Base-by-base conservation (phyloP, 2,329 filamentous ascomycete species). In the Fusarium siculi region DNA sequence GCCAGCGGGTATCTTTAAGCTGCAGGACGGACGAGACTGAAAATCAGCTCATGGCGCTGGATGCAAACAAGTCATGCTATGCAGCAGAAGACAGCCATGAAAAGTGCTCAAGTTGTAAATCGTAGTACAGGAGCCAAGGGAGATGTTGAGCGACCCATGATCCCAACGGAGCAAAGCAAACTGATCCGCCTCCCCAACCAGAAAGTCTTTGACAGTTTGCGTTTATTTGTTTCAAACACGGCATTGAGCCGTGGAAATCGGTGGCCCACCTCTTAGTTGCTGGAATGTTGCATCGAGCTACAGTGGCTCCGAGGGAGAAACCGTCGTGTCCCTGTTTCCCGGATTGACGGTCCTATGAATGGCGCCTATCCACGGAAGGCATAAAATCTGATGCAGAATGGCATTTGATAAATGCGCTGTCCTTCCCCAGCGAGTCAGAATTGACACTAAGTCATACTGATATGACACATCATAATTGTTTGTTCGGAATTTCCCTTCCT, bases 31-130 rank as follows among this genome's bases (percentile, higher is more conserved):
- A 62, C 49, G 63, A 75, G 74, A 71, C 70, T 74, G 55, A 61
- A 46, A 72, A 75, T 77, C 73, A 76, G 71, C 66, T 64, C 74
- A 78, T 78, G 66, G 74, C 68, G 72, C 55, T 73, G 66, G 64
- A 54, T 66, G 68, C 72, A 78, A 73, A 63, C 55, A 77, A 72
- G 74, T 74, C 71, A 76, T 78, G 68, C 62, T 68, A 70, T 77
- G 68, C 73, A 73, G 65, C 44, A 74, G 54, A 69, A 37, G 54
- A 60, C 37, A 11, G 39, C 32, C 40, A 39, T 61, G 53, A 50
- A 57, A 39, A 57, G 42, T 36, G 25, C 36, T 57, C 34, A 23
- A 28, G 55, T 34, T 30, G 44, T 71, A 42, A 34, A 30, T 46
- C 47, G 50, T 70, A 37, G 32, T 49, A 47, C 59, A 56, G 36